Evolutionary conservation across 2,329 filamentous ascomycete species (phyloP).

Genomic region (Fusarium circinatum): DNA sequence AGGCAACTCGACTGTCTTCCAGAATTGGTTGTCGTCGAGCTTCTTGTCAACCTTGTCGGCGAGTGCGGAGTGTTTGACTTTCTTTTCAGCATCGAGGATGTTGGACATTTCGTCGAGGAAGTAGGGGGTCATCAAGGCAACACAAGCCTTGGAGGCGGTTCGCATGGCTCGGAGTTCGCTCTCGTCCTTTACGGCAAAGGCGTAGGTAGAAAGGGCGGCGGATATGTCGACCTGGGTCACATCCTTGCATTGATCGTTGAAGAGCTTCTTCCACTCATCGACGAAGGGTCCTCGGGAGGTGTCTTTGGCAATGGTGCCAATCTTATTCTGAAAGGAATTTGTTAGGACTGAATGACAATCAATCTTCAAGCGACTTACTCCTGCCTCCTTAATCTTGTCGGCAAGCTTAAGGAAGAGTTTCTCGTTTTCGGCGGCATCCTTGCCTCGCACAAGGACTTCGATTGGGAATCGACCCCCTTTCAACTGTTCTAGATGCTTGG

Average conservation of each 20-base stretch:
- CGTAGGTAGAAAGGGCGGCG: conserved; percentile 80
- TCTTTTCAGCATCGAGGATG: conserved; percentile 95
- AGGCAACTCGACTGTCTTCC: conserved; percentile 79
- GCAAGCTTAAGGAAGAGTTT: conserved; percentile 88
- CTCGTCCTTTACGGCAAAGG: conserved; percentile 94
- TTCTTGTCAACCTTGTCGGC: conserved; percentile 91
- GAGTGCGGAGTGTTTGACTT: conserved; percentile 88
- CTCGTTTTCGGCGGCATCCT: conserved; percentile 90
- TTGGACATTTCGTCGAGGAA: conserved; percentile 99
- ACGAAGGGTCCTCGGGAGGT: conserved; percentile 87
- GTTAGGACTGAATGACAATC: conserved; percentile 17
- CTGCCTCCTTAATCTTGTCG: conserved; percentile 86
- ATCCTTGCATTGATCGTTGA: conserved; percentile 81
- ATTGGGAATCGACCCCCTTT: conserved; percentile 93
- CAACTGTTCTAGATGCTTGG: conserved; percentile 90
- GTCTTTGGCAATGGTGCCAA: conserved; percentile 88
- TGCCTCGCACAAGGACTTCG: conserved; percentile 90
- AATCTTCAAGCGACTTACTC: conserved; percentile 66
- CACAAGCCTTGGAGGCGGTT: conserved; percentile 92
- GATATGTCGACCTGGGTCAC: conserved; percentile 89
- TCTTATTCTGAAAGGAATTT: conserved; percentile 74
- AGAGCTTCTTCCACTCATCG: conserved; percentile 93
- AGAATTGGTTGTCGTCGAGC: conserved; percentile 93
- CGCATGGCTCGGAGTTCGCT: conserved; percentile 93
- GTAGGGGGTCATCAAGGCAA: conserved; percentile 93